Base-by-base conservation (phyloP, 116 monocot genomes). In the Papilionanthe hybrid region DNA sequence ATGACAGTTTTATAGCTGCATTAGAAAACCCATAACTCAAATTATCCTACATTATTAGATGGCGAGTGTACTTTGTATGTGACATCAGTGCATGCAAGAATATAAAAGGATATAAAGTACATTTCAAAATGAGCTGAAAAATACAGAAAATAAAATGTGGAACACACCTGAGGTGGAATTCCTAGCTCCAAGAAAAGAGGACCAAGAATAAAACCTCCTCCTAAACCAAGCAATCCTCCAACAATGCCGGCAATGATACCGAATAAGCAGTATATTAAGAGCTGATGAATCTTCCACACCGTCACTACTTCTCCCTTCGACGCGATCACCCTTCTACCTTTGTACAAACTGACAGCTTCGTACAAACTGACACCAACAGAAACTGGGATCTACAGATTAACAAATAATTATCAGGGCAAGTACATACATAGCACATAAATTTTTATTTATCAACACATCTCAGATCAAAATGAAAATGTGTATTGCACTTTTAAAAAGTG, bases 141-240 rank as follows among this genome's bases (percentile, higher is more conserved):
- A 22, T 15, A 69, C 2, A 25, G 37, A 69, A 69, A 69, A 11
- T 11, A 6, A 69, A 30, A 69, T 5, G 42, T 32, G 19, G 1
- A 75, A 28, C 69, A 43, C 20, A 91, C 91, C 87, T 91, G 91
- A 63, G 91, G 89, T 68, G 91, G 91, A 55, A 89, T 83, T 25
- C 89, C 91, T 41, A 92, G 82, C 72, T 91, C 91, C 75, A 92
- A 79, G 77, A 89, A 92, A 27, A 92, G 84, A 55, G 91, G 88
- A 15, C 91, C 86, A 74, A 91, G 77, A 48, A 91, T 84, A 84
- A 91, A 91, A 7, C 91, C 91, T 81, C 91, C 91, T 32, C 91
- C 91, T 10, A 91, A 78, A 78, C 88, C 91, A 73, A 91, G 88
- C 15, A 91, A 80, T 5, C 91, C 88, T 58, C 88, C 91, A 27